phyloP scores from a whole-genome alignment of 257 asterid genomes.

The Salvia hispanica region DNA sequence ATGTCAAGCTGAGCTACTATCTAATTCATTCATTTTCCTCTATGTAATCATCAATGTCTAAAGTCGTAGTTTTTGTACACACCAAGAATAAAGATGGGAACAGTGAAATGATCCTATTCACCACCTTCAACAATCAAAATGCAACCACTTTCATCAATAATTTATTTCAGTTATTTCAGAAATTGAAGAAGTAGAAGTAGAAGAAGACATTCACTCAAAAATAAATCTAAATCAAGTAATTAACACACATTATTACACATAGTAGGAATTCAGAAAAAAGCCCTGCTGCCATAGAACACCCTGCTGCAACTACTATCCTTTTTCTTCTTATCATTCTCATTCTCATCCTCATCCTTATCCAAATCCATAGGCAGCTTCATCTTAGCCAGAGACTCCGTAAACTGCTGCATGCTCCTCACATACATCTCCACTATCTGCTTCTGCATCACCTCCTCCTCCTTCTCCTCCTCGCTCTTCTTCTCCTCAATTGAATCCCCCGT shows the following conservation, averaged over 20 bases:
- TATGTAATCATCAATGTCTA: too few relatives aligned
- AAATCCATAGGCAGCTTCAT: constrained; percentile 74
- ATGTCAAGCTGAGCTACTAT: too few relatives aligned
- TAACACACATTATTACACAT: too few relatives aligned
- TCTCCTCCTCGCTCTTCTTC: constrained; percentile 36
- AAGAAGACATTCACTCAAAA: not conserved
- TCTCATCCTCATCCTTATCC: constrained; percentile 37
- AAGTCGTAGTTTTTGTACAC: too few relatives aligned
- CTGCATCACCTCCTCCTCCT: constrained; percentile 63
- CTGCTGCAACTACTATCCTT: constrained; percentile 52
- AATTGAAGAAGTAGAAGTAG: not conserved
- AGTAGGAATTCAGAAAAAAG: constrained; percentile 48
- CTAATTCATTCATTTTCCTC: too few relatives aligned
- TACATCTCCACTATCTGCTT: constrained; percentile 75
- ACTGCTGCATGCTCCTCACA: constrained; percentile 82
- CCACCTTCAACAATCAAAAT: not conserved
- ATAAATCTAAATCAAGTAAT: constrained; percentile 3
- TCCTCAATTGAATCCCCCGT: constrained; percentile 51
- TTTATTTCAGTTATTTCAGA: constrained; percentile 12
- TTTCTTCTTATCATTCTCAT: constrained; percentile 42
- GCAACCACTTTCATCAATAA: constrained; percentile 1
- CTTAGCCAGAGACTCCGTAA: constrained; percentile 67
- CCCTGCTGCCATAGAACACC: constrained; percentile 86
- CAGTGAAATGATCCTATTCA: too few relatives aligned
- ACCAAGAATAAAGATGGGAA: too few relatives aligned